These are phyloP conservation scores for Cladophialophora psammophila DNA, from an alignment of 2,329 filamentous ascomycete genomes.

Conservation along the genomic window DNA sequence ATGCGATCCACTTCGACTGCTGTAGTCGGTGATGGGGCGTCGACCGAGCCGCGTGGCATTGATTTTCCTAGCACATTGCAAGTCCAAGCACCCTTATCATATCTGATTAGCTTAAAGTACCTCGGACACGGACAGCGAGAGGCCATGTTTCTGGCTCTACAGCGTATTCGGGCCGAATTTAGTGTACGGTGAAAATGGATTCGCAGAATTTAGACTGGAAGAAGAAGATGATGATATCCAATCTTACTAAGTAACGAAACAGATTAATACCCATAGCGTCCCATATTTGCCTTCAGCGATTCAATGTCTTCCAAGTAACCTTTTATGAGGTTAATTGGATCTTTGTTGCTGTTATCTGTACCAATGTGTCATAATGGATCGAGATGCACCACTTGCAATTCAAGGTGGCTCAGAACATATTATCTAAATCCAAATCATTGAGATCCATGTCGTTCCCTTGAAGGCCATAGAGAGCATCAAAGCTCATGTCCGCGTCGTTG, in stretches of 20 bases:
- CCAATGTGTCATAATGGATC: neutral
- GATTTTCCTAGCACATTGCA: slow-evolving; percentile 28
- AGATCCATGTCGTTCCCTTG: slow-evolving; percentile 37
- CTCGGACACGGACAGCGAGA: slow-evolving; percentile 29
- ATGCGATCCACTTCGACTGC: slow-evolving; percentile 16
- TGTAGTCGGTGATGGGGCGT: slow-evolving; percentile 24
- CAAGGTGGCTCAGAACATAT: slow-evolving; percentile 36
- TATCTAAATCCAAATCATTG: slow-evolving; percentile 40
- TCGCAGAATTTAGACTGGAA: no score
- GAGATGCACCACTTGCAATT: neutral
- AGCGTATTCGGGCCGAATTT: slow-evolving; percentile 31
- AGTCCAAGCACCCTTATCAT: slow-evolving; percentile 24
- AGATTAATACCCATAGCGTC: neutral
- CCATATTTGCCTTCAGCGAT: neutral
- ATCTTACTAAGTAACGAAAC: neutral
- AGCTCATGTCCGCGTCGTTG: slow-evolving; percentile 37
- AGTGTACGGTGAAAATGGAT: slow-evolving; percentile 19
- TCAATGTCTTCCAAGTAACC: neutral
- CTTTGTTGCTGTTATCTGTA: neutral
- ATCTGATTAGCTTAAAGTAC: slow-evolving; percentile 28
- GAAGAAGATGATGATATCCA: neutral
- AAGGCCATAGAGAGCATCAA: slow-evolving; percentile 34
- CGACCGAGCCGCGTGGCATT: slow-evolving; percentile 24
- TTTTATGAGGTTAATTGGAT: neutral
- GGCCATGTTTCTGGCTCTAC: slow-evolving; percentile 31